Percentiles rank a stretch among this genome's conserved stretches.
Conservation (phyloP, 306 rosid species). For the Cucurbita maxima region DNA sequence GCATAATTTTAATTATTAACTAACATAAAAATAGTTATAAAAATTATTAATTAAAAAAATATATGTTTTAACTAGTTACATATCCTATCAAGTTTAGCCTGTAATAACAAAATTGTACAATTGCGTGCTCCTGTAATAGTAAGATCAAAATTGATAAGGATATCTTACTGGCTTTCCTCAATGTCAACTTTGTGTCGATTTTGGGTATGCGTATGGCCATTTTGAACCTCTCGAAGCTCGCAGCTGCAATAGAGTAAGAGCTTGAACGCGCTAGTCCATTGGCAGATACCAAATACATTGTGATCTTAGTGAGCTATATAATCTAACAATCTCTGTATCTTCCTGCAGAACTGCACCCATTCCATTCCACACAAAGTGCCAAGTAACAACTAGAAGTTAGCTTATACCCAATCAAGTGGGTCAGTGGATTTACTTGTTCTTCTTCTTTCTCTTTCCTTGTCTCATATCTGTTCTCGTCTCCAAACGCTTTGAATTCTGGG, state of each 20-base stretch:
- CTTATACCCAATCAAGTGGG: background rate
- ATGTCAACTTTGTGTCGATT: background rate
- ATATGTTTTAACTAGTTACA: too few species aligned
- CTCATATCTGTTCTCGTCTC: slow-evolving; percentile 39
- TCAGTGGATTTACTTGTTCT: slow-evolving; percentile 24
- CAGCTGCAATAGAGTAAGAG: background rate
- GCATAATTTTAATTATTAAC: too few species aligned
- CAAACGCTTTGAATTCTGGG: slow-evolving; percentile 52
- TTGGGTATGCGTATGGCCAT: background rate
- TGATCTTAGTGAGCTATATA: background rate
- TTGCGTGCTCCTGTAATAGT: background rate
- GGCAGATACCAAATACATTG: background rate
- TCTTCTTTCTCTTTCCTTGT: slow-evolving; percentile 39
- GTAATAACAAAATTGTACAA: background rate
- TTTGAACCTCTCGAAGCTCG: background rate
- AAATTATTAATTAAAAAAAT: too few species aligned
- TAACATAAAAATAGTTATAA: too few species aligned
- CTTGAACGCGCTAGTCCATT: background rate
- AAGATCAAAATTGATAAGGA: background rate
- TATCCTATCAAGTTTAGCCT: too few species aligned
- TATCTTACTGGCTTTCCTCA: background rate
- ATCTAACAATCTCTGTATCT: background rate
- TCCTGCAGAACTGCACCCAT: background rate
- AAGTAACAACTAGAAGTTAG: background rate
- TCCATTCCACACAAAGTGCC: background rate